Evolutionary conservation across 1,284 basidiomycete species (phyloP), one percentile per base, ranked within the genome.

Genomic region (Cystobasidiaceae sp.): DNA sequence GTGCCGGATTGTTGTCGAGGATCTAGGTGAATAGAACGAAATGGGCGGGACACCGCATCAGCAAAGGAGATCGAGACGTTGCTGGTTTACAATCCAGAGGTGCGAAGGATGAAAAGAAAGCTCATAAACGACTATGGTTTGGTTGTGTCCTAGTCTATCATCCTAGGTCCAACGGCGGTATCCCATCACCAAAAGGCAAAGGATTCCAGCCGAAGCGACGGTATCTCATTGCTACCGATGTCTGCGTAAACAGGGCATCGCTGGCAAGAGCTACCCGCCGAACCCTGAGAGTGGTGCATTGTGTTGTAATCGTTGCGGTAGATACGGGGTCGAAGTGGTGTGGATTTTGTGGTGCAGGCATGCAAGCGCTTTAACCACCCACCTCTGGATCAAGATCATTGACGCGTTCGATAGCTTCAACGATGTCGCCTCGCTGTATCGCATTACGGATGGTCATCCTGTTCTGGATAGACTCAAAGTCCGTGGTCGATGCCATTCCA

Each of bases 351-450:
- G 67, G 43, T 28, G 28, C 45, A 30, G 66, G 67, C 61, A 41
- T 70, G 52, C 25, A 21, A 32, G 68, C n/a, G 51, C n/a, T n/a
- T n/a, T 28, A 50, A 3, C 41, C 19, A 79, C 91, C 80, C 78
- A 97, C 94, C 86, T 97, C 93, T 33, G 93, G 92, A 76, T 97
- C 90, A 67, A 98, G 79, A 75, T 97, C 93, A 74, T 97, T 97
- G 51, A 96, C 90, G 51, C 89, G 82, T 25, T 87, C 86, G 67
- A 97, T 94, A 17, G 94, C 94, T 69, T 92, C 89, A 75, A 93
- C 90, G 19, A 98, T 88, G 71, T 97, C 88, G 4, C 94, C 94
- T 32, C 90, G 85, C 75, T 97, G 91, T 30, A 98, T 82, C 1
- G 93, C 93, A 74, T 93, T 88, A 7, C 93, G 86, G 50, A 97